Conservation (phyloP, 306 rosid species). For the Malus sylvestris region DNA sequence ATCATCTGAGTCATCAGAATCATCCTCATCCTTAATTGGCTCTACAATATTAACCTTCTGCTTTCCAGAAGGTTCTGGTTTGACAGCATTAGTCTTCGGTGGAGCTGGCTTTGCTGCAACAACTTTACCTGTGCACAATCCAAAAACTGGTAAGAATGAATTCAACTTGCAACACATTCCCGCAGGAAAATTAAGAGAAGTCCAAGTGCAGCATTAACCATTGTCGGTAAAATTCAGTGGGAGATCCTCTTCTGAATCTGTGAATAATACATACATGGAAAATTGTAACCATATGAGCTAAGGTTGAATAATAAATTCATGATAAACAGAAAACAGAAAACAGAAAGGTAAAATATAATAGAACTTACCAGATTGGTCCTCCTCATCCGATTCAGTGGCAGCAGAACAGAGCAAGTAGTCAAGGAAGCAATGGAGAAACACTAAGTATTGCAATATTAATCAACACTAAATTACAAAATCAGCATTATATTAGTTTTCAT, state of each 20-base stretch:
- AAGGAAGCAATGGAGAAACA: not conserved
- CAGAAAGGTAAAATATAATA: too few relatives aligned
- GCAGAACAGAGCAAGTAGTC: not conserved
- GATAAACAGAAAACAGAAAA: not conserved
- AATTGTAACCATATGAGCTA: not conserved
- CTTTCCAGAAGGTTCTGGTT: conserved; percentile 33
- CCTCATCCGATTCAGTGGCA: conserved; percentile 24
- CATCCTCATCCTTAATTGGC: conserved; percentile 46
- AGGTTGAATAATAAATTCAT: not conserved
- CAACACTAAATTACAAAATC: not conserved
- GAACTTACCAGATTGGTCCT: conserved; percentile 25
- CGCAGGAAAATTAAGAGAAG: not conserved
- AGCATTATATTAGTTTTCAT: not conserved
- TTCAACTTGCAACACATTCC: not conserved
- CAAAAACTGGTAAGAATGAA: not conserved
- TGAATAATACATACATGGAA: not conserved
- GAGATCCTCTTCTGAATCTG: conserved; percentile 30
- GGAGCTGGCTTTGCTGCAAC: conserved; percentile 14
- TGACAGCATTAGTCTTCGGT: conserved; percentile 29
- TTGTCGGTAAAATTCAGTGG: conserved; percentile 29
- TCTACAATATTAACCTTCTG: conserved; percentile 46
- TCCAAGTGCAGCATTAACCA: conserved; percentile 34
- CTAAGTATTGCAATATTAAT: not conserved
- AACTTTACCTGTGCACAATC: conserved; percentile 25
- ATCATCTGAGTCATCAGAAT: conserved; percentile 27